Base-by-base conservation (phyloP, 306 rosid species). In the Prunus kanzakura region DNA sequence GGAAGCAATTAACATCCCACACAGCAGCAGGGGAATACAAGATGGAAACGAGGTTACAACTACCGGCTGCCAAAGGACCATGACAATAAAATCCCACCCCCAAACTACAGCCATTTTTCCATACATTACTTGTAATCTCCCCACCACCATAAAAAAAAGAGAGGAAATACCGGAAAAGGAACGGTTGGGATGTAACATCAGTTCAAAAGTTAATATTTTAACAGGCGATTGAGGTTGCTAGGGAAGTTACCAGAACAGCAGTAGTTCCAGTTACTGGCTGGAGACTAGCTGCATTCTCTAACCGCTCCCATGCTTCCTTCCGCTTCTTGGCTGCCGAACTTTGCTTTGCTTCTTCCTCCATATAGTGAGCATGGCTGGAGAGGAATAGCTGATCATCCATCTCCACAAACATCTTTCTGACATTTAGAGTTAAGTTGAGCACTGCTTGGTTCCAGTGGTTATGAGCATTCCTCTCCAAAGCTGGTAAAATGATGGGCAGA, bases 381-480 rank as follows among this genome's bases (percentile, higher is more conserved):
- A 83, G 46, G 82, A 90, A 95, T 47, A 95, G 86, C 77, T 84
- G 93, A 47, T 90, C 97, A 51, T 95, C 98, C 93, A 95, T 90
- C 85, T 95, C 98, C 72, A 88, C 51, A 72, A 95, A 90, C 88
- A 95, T 89, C 86, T 95, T 95, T 83, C 92, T 84, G 22, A 92
- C 86, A 27, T 90, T 95, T 20, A 84, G 82, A 70, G 93, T 90
- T 74, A 95, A 80, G 87, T 92, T 92, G 64, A 89, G 86, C 67
- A 95, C 98, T 43, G 96, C 95, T 30, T 78, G 98, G 82, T 92
- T 95, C 98, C 98, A 95, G 82, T 95, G 98, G 81, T 69, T 85
- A 58, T 85, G 90, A 27, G 76, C 84, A 82, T 95, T 95, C 83
- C 71, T 90, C 82, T 95, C 98, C 51, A 95, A 78, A 20, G 94